Conservation (phyloP, 352 stramenopile genomes). For the Globisporangium viniferum region DNA sequence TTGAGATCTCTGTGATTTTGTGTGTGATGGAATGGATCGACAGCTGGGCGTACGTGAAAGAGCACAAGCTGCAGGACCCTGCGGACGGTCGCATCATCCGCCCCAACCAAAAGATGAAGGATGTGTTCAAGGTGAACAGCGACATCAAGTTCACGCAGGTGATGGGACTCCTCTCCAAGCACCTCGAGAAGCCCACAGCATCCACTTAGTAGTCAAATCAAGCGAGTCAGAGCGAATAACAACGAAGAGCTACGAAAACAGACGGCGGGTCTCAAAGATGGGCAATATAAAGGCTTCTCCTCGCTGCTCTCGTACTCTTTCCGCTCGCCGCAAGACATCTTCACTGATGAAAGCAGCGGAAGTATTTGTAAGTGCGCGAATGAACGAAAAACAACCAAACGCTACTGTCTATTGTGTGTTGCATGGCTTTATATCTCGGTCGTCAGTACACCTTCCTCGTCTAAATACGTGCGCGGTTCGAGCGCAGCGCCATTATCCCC, state of each 20-base stretch:
- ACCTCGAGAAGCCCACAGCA: constrained; percentile 45
- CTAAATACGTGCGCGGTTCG: constrained; percentile 62
- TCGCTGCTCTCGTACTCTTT: neutral
- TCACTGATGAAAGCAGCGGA: neutral
- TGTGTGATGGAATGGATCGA: neutral
- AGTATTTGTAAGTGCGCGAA: constrained; percentile 7
- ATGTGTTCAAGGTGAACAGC: constrained; percentile 55
- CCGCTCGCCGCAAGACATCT: neutral
- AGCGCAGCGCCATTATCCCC: constrained; percentile 24
- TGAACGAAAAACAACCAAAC: neutral
- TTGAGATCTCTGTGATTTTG: neutral
- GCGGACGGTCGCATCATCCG: constrained; percentile 63
- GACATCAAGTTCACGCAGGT: constrained; percentile 77
- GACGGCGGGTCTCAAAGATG: neutral
- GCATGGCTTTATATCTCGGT: constrained; percentile 43
- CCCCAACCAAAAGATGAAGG: constrained; percentile 62
- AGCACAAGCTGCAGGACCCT: constrained; percentile 74
- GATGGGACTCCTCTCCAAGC: constrained; percentile 64
- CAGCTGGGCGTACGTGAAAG: constrained; percentile 76
- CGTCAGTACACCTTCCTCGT: constrained; percentile 67
- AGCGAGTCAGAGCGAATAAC: constrained; percentile 2
- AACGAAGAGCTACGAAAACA: neutral
- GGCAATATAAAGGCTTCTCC: neutral
- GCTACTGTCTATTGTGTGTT: neutral
- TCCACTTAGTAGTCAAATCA: neutral